A percentile compares a stretch with the other conserved stretches of the same genome.
Evolutionary conservation across 768 basidiomycete genomes (phyloP).

Genomic region (Termitomyces sp.): DNA sequence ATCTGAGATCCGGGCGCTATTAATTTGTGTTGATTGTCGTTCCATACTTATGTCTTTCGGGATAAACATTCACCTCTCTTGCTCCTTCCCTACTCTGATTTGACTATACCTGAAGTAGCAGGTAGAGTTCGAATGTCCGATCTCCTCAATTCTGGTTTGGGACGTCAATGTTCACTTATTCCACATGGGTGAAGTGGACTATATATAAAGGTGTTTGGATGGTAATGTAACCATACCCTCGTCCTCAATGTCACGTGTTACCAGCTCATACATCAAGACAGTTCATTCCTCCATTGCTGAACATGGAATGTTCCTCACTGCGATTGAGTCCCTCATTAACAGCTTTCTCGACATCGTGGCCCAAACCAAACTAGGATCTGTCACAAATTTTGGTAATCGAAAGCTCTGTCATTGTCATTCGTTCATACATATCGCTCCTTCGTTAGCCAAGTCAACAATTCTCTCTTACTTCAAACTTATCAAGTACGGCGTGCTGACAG

Average conservation of each 20-base stretch:
- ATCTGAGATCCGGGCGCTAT: not conserved
- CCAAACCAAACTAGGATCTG: not conserved
- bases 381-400: not conserved
- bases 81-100: not conserved
- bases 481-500: conserved; percentile 1
- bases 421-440: not conserved
- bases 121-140: not conserved
- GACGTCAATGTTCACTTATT: not conserved
- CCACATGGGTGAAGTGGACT: not conserved
- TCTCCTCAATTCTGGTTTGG: not conserved
- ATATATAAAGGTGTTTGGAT: not conserved
- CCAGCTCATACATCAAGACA: conserved; percentile 5
- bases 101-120: not conserved
- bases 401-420: no score
- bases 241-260: conserved; percentile 1
- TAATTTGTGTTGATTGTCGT: not conserved
- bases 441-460: conserved; percentile 3
- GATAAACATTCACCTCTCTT: not conserved
- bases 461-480: not conserved
- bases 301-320: not conserved
- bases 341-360: not conserved
- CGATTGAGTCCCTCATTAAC: conserved; percentile 2
- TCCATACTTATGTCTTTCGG: not conserved
- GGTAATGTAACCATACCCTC: not conserved
- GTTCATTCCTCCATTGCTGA: conserved; percentile 1